Base-by-base conservation (phyloP, 345 rosid genomes). In the Firmiana major region DNA sequence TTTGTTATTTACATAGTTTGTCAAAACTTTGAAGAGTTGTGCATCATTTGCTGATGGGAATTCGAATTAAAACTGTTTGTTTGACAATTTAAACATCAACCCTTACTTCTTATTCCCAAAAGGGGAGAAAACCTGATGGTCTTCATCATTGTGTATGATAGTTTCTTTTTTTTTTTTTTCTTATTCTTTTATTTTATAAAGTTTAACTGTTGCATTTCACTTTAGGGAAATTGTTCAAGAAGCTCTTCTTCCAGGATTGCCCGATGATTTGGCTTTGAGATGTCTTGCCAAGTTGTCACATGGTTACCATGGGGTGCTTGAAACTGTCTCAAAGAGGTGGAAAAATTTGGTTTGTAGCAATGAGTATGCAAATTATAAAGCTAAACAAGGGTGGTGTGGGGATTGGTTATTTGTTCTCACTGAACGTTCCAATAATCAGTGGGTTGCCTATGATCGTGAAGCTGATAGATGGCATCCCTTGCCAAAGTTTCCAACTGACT, bases 401-500 rank as follows among this genome's bases (percentile, higher is more conserved):
- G 80, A 85, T 79, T 94, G 98, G 98, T 78, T 94, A 75, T 94
- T 94, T 78, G 92, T 89, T 78, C 89, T 94, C 1, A 85, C 96
- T 0, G 97, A 94, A 58, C 81, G 87, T 54, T 83, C 93, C 24
- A 80, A 88, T 12, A 84, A 90, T 74, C 94, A 83, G 51, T 94
- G 98, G 98, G 70, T 92, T 74, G 96, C 93, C 53, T 92, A 90
- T 78, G 98, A 94, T 80, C 96, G 92, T 8, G 87, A 88, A 57
- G 96, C 96, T 26, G 90, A 94, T 83, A 84, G 78, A 15, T 94
- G 98, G 96, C 96, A 92, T 77, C 94, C 94, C 0, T 64, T 94
- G 77, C 96, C 97, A 8, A 80, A 82, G 72, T 81, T 82, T 63
- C 78, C 82, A 1, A 82, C 75, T 65, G 76, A 82, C 7, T 79